Evolutionary conservation across 192 early-diverging fungal genomes (phyloP), one percentile per base, ranked within the genome.

Genomic region (Linnemannia exigua): DNA sequence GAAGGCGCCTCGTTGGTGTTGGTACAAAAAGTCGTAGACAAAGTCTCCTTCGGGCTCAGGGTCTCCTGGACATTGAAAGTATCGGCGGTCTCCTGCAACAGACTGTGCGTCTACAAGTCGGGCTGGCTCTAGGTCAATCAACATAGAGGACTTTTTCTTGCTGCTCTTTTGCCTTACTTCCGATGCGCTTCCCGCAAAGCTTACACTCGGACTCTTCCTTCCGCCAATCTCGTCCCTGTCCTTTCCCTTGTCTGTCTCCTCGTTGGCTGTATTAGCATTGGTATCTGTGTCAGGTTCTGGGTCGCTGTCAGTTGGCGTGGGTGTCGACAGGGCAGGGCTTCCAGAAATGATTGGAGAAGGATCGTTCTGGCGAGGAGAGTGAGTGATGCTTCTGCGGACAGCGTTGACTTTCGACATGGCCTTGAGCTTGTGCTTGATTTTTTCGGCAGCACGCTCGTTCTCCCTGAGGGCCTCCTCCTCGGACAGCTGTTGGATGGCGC

Each of bases 11-110:
- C 83, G 77, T 33, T 85, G 77, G 12, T 85, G 83, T 33, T 85
- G 83, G 47, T 85, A 85, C 22, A 85, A 69, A 72, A 85, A 76
- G 20, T 85, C 83, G 61, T 85, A 85, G 3, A 85, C 77, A 63
- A 85, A 79, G 37, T 85, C 83, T 7, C 83, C 83, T 54, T 85
- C 83, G 1, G 72, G 77, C 12, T 69, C 31, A 4, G 73, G 73
- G 25, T 85, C 83, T 8, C n/a, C 54, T 5, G 67, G 61, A 66
- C 67, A 47, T 48, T 76, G 77, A 28, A 79, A 85, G 48, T 69
- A 85, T 9, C 83, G 73, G 44, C 73, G 72, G 41, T 85, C 83
- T 38, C 74, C 74, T 11, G 47, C 68, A 6, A 4, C 36, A 2
- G 77, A 70, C 36, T 85, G 67, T 5, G 77, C 83, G 33, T 85